These are phyloP conservation scores for Dothidotthia symphoricarpi DNA, from an alignment of 2,329 filamentous ascomycete species.

Conservation along the genomic window DNA sequence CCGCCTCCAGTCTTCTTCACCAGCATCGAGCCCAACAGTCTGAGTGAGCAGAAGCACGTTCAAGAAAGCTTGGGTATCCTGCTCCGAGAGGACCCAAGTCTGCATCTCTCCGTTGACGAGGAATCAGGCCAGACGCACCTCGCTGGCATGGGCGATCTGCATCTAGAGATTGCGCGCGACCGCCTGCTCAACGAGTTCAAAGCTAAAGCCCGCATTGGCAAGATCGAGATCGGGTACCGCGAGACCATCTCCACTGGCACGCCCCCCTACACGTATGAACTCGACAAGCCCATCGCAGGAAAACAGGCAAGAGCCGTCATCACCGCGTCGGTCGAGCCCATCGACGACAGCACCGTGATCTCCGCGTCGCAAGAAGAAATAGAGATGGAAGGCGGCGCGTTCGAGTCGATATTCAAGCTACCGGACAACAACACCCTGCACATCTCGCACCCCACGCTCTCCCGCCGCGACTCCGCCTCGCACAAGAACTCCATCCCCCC, in stretches of 20 bases:
- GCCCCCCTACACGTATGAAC: constrained; percentile 58
- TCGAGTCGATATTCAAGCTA: constrained; percentile 29
- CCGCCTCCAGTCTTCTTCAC: constrained; percentile 95
- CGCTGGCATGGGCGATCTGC: constrained; percentile 93
- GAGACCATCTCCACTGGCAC: constrained; percentile 69
- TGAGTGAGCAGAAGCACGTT: constrained; percentile 76
- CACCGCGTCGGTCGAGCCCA: constrained; percentile 64
- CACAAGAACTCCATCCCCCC: constrained; percentile 53
- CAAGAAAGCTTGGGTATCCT: constrained; percentile 73
- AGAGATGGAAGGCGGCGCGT: constrained; percentile 29
- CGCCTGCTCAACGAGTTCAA: constrained; percentile 87
- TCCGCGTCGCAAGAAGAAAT: constrained; percentile 19
- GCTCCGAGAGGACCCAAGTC: constrained; percentile 86
- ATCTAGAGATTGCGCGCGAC: constrained; percentile 89
- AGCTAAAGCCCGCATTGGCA: constrained; percentile 78
- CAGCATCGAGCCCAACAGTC: constrained; percentile 78
- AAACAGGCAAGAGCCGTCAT: constrained; percentile 77
- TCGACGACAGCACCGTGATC: constrained; percentile 39
- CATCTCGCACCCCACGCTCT: constrained; percentile 54
- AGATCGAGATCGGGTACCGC: constrained; percentile 92
- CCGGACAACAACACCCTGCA: constrained; percentile 69
- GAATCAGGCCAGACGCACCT: constrained; percentile 92
- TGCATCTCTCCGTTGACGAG: constrained; percentile 79
- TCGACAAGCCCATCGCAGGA: constrained; percentile 77
- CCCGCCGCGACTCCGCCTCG: constrained; percentile 36